A percentile compares a stretch with the other conserved stretches of the same genome.
phyloP scores from a whole-genome alignment of 495 filamentous ascomycete genomes.

The Trypethelium eluteriae region DNA sequence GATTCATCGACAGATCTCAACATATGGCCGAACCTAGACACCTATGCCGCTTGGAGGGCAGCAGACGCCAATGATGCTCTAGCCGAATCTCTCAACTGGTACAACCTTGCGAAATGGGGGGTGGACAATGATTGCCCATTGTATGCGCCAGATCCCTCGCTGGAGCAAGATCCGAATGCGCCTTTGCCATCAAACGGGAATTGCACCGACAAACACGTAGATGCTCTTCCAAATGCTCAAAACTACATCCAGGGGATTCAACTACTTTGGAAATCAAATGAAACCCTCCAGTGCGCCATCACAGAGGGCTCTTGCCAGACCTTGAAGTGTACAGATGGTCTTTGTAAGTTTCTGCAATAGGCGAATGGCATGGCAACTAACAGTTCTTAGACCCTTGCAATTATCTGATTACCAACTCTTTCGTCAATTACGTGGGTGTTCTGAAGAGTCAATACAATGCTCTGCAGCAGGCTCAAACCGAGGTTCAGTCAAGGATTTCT shows the following conservation, averaged over 20 bases:
- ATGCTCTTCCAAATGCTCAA: not conserved
- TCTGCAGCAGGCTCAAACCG: not conserved
- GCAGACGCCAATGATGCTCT: slow-evolving; percentile 3
- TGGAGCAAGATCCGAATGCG: not conserved
- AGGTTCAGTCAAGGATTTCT: not conserved
- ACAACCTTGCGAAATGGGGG: not conserved
- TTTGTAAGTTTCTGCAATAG: not conserved
- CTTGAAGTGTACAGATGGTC: not conserved
- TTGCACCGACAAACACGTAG: not conserved
- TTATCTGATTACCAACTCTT: slow-evolving; percentile 5
- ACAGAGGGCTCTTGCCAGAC: not conserved
- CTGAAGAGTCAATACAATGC: not conserved
- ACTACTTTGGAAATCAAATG: not conserved
- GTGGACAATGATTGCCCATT: not conserved
- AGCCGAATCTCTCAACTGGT: not conserved
- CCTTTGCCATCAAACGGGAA: not conserved
- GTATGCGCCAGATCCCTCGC: not conserved
- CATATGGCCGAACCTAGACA: not conserved
- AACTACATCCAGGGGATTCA: not conserved
- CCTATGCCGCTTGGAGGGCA: not conserved
- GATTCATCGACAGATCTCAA: not conserved
- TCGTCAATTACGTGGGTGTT: not conserved
- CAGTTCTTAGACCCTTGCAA: not conserved
- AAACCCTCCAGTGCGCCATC: not conserved
- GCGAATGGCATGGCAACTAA: not conserved